Percentiles rank a stretch among this genome's conserved stretches.
These are phyloP conservation scores for Raphanus raphanistrum DNA, from an alignment of 345 rosid genomes.

Conservation along the genomic window DNA sequence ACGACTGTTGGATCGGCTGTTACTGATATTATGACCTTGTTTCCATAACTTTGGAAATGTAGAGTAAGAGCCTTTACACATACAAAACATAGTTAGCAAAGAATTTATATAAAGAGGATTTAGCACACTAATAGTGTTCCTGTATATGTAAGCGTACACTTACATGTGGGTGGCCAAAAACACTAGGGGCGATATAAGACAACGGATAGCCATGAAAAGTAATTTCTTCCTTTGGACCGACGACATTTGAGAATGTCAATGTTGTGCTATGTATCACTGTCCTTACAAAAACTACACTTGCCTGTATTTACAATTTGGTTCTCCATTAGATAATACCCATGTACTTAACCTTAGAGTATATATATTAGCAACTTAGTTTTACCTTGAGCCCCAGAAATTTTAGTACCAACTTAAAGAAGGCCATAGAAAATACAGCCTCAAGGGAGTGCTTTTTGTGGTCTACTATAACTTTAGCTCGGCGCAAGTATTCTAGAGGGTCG, in stretches of 20 bases:
- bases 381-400: constrained; percentile 48
- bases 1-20: constrained; percentile 67
- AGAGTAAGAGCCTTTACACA: constrained; percentile 62
- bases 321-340: background rate
- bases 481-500: constrained; percentile 56
- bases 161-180: constrained; percentile 68
- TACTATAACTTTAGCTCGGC: constrained; percentile 48
- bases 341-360: background rate
- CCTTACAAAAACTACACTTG: constrained; percentile 52
- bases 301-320: constrained; percentile 29
- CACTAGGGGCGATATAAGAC: constrained; percentile 61
- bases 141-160: constrained; percentile 10
- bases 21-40: constrained; percentile 58
- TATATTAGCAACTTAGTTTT: background rate
- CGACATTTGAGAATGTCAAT: constrained; percentile 51
- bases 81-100: constrained; percentile 1
- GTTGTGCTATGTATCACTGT: constrained; percentile 57
- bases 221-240: constrained; percentile 64
- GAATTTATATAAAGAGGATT: too few relatives aligned
- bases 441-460: constrained; percentile 61
- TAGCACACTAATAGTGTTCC: background rate
- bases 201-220: constrained; percentile 61
- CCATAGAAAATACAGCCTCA: constrained; percentile 52
- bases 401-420: constrained; percentile 36
- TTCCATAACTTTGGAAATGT: constrained; percentile 76